Conservation (phyloP, 371 early-diverging fungal genomes). For the Apophysomyces sp. region DNA sequence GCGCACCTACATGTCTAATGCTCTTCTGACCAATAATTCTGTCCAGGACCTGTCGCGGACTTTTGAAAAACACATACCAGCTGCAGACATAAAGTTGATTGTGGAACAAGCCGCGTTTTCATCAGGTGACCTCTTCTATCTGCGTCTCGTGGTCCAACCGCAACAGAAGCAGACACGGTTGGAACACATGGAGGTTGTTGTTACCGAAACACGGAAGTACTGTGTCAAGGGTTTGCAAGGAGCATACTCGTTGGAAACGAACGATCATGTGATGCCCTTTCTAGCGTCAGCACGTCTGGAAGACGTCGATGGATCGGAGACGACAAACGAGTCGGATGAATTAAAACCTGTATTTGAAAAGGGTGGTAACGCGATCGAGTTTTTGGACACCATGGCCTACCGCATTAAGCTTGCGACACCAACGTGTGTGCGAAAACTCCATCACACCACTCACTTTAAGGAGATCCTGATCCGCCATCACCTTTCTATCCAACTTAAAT, state of each 20-base stretch:
- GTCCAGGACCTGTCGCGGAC: conserved; percentile 36
- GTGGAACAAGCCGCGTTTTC: conserved; percentile 36
- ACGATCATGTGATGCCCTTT: conserved; percentile 19
- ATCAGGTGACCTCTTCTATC: conserved; percentile 31
- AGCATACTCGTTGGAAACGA: conserved; percentile 23
- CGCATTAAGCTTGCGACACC: conserved; percentile 34
- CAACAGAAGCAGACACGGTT: conserved; percentile 29
- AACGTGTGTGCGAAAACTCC: conserved; percentile 29
- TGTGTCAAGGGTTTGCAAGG: conserved; percentile 17
- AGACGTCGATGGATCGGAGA: conserved; percentile 6
- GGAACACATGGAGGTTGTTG: conserved; percentile 25
- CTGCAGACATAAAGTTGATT: conserved; percentile 24
- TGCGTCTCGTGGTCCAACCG: conserved; percentile 25
- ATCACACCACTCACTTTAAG: conserved; percentile 34
- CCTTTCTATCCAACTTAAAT: conserved; percentile 22
- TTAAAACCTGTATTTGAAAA: conserved; percentile 22
- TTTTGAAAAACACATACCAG: conserved; percentile 31
- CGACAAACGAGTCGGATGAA: not conserved
- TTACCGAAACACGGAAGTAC: conserved; percentile 25
- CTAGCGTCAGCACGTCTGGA: conserved; percentile 12
- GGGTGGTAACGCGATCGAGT: conserved; percentile 17
- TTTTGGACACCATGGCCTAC: conserved; percentile 27
- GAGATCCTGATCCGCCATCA: conserved; percentile 30
- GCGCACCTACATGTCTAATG: conserved; percentile 37
- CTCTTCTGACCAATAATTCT: conserved; percentile 28